phyloP scores from a whole-genome alignment of 805 yeast genomes.

The Saccharomycopsis fermentans region DNA sequence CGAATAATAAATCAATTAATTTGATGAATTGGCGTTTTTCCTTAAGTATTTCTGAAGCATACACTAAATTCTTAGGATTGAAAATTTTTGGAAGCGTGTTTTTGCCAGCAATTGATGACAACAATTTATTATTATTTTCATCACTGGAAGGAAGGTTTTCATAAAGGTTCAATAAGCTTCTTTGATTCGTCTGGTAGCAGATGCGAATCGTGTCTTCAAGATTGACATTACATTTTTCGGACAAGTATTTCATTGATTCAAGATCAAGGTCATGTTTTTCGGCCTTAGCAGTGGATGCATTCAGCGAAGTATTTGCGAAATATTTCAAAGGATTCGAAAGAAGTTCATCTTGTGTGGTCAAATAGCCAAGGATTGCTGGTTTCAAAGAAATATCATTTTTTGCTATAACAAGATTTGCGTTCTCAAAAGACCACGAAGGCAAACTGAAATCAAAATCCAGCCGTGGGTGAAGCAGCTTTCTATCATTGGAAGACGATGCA shows the following conservation, averaged over 20 bases:
- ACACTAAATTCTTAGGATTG: slow-evolving; percentile 5
- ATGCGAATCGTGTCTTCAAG: slow-evolving; percentile 40
- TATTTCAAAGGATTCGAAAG: slow-evolving; percentile 8
- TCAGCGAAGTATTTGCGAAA: background rate
- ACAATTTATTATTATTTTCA: slow-evolving; percentile 26
- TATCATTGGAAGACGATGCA: background rate
- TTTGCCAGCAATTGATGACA: slow-evolving; percentile 1
- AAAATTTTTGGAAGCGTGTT: background rate
- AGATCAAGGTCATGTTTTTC: slow-evolving; percentile 1
- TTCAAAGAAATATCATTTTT: slow-evolving; percentile 7
- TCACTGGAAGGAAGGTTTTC: slow-evolving; percentile 20
- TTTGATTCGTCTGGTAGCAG: slow-evolving; percentile 29
- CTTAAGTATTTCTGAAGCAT: slow-evolving; percentile 7
- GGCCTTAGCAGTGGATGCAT: background rate
- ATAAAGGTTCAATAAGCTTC: slow-evolving; percentile 7
- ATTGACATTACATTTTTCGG: slow-evolving; percentile 32
- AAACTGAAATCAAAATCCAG: background rate
- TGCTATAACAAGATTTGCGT: slow-evolving; percentile 8
- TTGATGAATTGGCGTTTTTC: slow-evolving; percentile 10
- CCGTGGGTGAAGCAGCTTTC: background rate
- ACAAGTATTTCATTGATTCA: slow-evolving; percentile 6
- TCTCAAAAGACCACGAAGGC: slow-evolving; percentile 16
- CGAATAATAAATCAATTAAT: slow-evolving; percentile 6
- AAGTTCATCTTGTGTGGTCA: background rate
- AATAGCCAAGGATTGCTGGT: slow-evolving; percentile 3